Conservation (phyloP, 352 stramenopile genomes). For the Plasmopara viticola region DNA sequence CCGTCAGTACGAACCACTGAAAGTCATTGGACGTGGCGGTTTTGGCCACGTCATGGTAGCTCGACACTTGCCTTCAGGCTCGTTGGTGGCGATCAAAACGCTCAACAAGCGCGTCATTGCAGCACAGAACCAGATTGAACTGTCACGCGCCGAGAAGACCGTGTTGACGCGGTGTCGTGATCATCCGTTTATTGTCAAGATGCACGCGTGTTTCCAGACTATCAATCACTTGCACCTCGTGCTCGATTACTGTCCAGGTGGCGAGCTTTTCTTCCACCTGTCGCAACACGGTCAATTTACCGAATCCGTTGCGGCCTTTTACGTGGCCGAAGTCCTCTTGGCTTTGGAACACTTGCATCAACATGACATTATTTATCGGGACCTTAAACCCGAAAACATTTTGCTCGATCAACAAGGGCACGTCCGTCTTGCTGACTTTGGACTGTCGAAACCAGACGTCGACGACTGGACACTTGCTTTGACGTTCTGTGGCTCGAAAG, state of each 20-base stretch:
- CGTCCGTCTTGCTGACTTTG: conserved; percentile 88
- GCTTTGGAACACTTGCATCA: conserved; percentile 72
- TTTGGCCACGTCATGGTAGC: conserved; percentile 87
- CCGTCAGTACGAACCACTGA: conserved; percentile 71
- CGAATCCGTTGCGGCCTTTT: conserved; percentile 80
- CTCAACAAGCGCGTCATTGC: conserved; percentile 79
- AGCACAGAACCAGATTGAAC: conserved; percentile 76
- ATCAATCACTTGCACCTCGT: conserved; percentile 69
- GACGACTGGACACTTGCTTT: conserved; percentile 55
- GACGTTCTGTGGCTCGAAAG: conserved; percentile 85
- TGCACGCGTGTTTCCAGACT: conserved; percentile 86
- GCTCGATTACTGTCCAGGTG: conserved; percentile 69
- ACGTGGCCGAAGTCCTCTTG: conserved; percentile 81
- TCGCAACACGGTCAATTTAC: conserved; percentile 62
- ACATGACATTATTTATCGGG: conserved; percentile 78
- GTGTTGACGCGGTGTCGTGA: conserved; percentile 85
- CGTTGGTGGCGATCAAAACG: conserved; percentile 76
- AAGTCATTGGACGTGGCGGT: conserved; percentile 71
- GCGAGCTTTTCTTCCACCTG: conserved; percentile 85
- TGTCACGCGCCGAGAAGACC: conserved; percentile 78
- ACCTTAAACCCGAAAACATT: conserved; percentile 91
- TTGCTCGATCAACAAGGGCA: conserved; percentile 83
- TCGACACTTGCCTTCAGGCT: conserved; percentile 42
- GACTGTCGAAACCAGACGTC: conserved; percentile 69
- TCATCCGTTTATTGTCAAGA: conserved; percentile 89